Percentiles rank a stretch among this genome's conserved stretches.
phyloP scores from a whole-genome alignment of 371 early-diverging fungal genomes.

The Apophysomyces elegans region DNA sequence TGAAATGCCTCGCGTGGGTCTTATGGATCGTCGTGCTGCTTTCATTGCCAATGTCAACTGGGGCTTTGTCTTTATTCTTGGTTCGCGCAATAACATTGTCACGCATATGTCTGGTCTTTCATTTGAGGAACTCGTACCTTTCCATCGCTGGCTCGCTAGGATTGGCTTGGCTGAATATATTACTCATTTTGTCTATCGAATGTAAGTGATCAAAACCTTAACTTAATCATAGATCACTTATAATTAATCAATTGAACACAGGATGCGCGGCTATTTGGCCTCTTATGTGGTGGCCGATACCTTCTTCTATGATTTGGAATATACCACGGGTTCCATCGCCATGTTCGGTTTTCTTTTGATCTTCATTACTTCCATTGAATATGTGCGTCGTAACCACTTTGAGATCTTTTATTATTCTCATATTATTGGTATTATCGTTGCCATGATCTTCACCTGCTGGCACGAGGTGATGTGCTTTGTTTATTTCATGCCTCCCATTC shows the following conservation, averaged over 20 bases:
- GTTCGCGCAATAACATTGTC: conserved; percentile 45
- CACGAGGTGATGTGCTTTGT: conserved; percentile 46
- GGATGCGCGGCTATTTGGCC: conserved; percentile 25
- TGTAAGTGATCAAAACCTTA: conserved; percentile 29
- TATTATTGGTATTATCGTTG: conserved; percentile 40
- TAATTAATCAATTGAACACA: conserved; percentile 11
- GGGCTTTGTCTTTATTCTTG: conserved; percentile 51
- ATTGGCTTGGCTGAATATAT: conserved; percentile 47
- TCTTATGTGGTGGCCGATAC: conserved; percentile 23
- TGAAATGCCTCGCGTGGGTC: conserved; percentile 25
- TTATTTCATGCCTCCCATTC: conserved; percentile 44
- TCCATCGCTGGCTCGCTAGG: conserved; percentile 51
- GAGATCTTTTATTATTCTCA: conserved; percentile 50
- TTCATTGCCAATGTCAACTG: conserved; percentile 52
- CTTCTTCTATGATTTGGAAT: conserved; percentile 38
- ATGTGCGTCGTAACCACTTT: conserved; percentile 45
- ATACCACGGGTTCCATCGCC: conserved; percentile 46
- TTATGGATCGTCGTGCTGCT: conserved; percentile 51
- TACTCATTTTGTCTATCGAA: conserved; percentile 49
- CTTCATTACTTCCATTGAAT: conserved; percentile 46
- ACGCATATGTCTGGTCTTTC: conserved; percentile 47
- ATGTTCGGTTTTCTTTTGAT: conserved; percentile 46
- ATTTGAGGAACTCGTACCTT: conserved; percentile 49
- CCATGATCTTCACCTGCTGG: conserved; percentile 39
- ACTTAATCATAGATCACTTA: not conserved